Percentiles rank a stretch among this genome's conserved stretches.
These are phyloP conservation scores for Talaromyces thailandensis DNA, from an alignment of 495 filamentous ascomycete species.

Conservation along the genomic window DNA sequence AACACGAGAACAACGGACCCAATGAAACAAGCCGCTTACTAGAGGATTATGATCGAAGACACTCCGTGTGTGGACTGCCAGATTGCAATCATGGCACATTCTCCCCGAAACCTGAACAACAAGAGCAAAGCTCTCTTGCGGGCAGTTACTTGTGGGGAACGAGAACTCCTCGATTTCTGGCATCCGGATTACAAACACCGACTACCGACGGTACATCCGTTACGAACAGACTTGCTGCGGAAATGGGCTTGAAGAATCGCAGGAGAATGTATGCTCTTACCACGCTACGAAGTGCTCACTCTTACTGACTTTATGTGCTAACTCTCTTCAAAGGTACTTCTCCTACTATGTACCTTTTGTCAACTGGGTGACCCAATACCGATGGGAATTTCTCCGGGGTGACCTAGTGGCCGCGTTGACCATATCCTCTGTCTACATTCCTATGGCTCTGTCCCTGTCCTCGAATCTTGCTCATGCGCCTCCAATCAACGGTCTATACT, in stretches of 20 bases:
- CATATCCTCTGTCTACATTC: conserved; percentile 94
- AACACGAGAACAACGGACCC: conserved; percentile 8
- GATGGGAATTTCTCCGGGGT: conserved; percentile 68
- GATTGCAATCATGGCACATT: conserved; percentile 73
- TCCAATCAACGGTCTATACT: conserved; percentile 90
- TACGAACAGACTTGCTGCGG: conserved; percentile 52
- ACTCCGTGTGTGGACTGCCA: conserved; percentile 29
- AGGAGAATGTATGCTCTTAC: conserved; percentile 42
- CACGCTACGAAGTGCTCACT: neutral
- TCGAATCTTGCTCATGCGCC: conserved; percentile 89
- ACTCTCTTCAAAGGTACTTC: conserved; percentile 57
- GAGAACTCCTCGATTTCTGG: neutral
- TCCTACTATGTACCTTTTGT: conserved; percentile 89
- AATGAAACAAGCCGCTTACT: conserved; percentile 28
- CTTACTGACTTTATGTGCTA: conserved; percentile 9
- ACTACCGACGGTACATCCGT: neutral
- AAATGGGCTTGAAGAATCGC: conserved; percentile 49
- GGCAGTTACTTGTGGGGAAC: conserved; percentile 1
- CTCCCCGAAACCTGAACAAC: conserved; percentile 38
- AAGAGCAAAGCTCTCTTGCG: neutral
- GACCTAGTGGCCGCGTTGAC: conserved; percentile 83
- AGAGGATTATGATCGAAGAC: conserved; percentile 26
- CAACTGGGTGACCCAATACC: conserved; percentile 82
- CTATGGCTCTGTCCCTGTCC: conserved; percentile 92
- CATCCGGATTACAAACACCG: conserved; percentile 4